phyloP scores from a whole-genome alignment of 78 protist species.

The Capsaspora owczarzaki region DNA sequence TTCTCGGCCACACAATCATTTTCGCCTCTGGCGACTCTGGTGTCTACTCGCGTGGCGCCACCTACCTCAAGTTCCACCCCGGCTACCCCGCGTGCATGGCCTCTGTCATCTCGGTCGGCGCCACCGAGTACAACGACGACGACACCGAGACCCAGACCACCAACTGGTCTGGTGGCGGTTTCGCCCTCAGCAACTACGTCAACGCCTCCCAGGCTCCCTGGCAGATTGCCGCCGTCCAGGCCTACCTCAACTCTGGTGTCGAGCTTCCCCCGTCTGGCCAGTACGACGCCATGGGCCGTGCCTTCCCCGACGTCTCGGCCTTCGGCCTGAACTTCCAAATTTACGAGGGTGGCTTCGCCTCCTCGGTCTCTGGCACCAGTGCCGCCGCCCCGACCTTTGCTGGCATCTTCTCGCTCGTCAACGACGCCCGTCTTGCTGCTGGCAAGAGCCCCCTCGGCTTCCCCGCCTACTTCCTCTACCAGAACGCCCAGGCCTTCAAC shows the following conservation, averaged over 20 bases:
- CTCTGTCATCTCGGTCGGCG: conserved; percentile 11
- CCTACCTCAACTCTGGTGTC: background rate
- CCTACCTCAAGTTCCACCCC: conserved; percentile 5
- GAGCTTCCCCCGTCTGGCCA: conserved; percentile 6
- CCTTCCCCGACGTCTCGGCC: conserved; percentile 42
- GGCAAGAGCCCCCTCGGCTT: conserved; percentile 27
- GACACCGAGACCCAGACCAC: conserved; percentile 4
- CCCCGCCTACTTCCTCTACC: conserved; percentile 25
- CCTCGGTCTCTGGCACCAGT: background rate
- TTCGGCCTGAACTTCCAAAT: conserved; percentile 20
- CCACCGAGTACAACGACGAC: conserved; percentile 10
- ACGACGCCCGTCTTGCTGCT: background rate
- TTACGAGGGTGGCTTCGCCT: background rate
- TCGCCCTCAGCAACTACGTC: conserved; percentile 10
- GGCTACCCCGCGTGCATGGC: conserved; percentile 13
- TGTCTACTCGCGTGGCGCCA: background rate
- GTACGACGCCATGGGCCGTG: conserved; percentile 30
- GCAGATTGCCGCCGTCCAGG: conserved; percentile 23
- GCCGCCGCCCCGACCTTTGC: conserved; percentile 8
- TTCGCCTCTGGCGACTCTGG: conserved; percentile 37
- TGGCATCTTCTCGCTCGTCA: conserved; percentile 5
- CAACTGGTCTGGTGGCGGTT: conserved; percentile 36
- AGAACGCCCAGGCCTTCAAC: conserved; percentile 22
- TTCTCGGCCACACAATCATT: conserved; percentile 9
- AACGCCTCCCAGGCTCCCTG: background rate